Base-by-base conservation (phyloP, 148 eudicot species). In the Cornus kousa region DNA sequence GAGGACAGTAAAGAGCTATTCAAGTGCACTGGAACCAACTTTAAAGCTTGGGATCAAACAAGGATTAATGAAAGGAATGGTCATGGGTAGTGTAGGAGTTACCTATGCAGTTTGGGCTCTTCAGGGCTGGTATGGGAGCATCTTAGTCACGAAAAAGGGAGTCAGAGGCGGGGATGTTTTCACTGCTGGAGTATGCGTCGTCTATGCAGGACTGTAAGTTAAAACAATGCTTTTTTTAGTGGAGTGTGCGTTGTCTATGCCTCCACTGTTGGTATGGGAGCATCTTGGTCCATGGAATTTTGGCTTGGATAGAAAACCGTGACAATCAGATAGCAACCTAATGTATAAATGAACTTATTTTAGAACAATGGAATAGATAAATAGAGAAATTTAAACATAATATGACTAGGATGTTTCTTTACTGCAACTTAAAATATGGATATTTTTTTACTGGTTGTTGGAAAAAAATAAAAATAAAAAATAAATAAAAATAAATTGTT, bases 31-130 rank as follows among this genome's bases (percentile, higher is more conserved):
- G 23, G 37, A 72, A 39, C 69, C 59, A 19, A 43, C 39, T 64
- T 32, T 65, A 2, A 65, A 79, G 33, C 75, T 71, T 10, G 81
- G 76, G 37, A n/a, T 79, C 14, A 72, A 79, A 43, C 70, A 71
- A 79, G 81, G 81, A 3, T 59, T 79, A 37, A 46, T 50, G 19
- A 79, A 79, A 59, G 81, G 81, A 19, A 43, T 79, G 57, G 40
- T 70, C 13, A 40, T 79, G 9, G 81, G 81, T 10, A 60, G 71
- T 17, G 37, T 71, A 16, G 81, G 81, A 20, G 13, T 72, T 39
- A n/a, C 57, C 0, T 78, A 70, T 28, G 68, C 46, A 3, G 32
- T 59, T 70, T 78, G 75, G 75, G 74, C 81, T 9, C 55, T 78
- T 40, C 68, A 62, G 9, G 69, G 59, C 16, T 79, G 81, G 81